These are phyloP conservation scores for Debaryomyces maramus DNA, from an alignment of 805 yeast genomes.

Conservation along the genomic window DNA sequence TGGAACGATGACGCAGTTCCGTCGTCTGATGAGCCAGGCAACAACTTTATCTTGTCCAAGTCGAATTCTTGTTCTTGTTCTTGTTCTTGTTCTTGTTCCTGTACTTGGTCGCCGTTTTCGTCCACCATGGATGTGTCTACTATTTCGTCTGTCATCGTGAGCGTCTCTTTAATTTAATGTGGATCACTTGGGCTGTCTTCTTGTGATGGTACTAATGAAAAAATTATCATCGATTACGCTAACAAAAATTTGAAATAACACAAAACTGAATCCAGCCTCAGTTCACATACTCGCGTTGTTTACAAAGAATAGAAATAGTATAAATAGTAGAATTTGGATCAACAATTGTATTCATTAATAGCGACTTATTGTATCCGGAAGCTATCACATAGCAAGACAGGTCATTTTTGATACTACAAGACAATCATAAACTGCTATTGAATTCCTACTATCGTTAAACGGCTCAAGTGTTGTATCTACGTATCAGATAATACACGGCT, in stretches of 20 bases:
- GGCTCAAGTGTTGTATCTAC: background rate
- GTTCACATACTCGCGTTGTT: conserved; percentile 4
- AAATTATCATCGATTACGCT: too few relatives aligned
- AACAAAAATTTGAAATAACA: too few relatives aligned
- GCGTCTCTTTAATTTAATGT: too few relatives aligned
- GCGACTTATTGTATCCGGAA: background rate
- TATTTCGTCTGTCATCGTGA: conserved; percentile 21
- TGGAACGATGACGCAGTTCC: conserved; percentile 95
- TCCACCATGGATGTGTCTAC: conserved; percentile 22
- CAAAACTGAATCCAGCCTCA: background rate
- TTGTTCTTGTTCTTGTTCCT: conserved; percentile 46
- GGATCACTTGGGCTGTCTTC: too few relatives aligned
- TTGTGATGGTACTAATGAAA: too few relatives aligned
- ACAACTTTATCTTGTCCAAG: conserved; percentile 58
- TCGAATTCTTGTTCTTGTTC: conserved; percentile 51
- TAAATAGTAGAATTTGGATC: background rate
- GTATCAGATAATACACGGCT: conserved; percentile 1
- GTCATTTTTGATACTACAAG: background rate
- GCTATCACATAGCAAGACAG: background rate
- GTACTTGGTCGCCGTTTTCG: conserved; percentile 16
- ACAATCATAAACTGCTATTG: conserved; percentile 1
- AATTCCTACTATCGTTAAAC: conserved; percentile 1
- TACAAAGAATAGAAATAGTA: conserved; percentile 3
- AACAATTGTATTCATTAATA: background rate
- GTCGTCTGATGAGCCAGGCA: conserved; percentile 89